A percentile compares a stretch with the other conserved stretches of the same genome.
Evolutionary conservation across 305 asterid genomes (phyloP).

Genomic region (Vinca major): DNA sequence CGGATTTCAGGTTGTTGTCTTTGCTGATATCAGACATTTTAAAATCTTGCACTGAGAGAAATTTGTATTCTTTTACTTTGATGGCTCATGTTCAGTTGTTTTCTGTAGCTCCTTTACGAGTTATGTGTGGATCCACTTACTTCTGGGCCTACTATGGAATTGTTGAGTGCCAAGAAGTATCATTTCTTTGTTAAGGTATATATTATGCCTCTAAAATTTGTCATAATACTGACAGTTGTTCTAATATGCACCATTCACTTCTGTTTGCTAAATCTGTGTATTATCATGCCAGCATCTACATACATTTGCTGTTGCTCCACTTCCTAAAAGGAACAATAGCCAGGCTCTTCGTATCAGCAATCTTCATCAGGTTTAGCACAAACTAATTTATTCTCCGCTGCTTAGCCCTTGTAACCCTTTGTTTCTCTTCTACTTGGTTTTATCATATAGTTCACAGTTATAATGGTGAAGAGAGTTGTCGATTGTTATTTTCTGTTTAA

Average conservation of each 20-base stretch:
- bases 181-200: slow-evolving; percentile 78
- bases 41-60: not conserved
- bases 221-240: not conserved
- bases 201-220: slow-evolving; percentile 6
- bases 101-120: slow-evolving; percentile 76
- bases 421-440: not conserved
- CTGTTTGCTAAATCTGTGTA: slow-evolving; percentile 15
- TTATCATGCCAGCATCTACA: slow-evolving; percentile 58
- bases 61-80: slow-evolving; percentile 12
- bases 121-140: slow-evolving; percentile 81
- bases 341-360: slow-evolving; percentile 90
- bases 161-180: slow-evolving; percentile 70
- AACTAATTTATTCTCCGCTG: not conserved
- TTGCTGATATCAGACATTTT: not conserved
- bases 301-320: slow-evolving; percentile 68
- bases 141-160: slow-evolving; percentile 68
- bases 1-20: slow-evolving; percentile 70
- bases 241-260: slow-evolving; percentile 17
- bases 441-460: not conserved
- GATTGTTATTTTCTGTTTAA: not conserved
- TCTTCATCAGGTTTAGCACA: slow-evolving; percentile 75
- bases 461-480: not conserved
- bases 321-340: slow-evolving; percentile 55
- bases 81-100: slow-evolving; percentile 23
- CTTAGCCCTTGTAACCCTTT: not conserved